Evolutionary conservation across 1,284 basidiomycete species (phyloP), one percentile per base, ranked within the genome.

Genomic region (Cutaneotrichosporon sp.): DNA sequence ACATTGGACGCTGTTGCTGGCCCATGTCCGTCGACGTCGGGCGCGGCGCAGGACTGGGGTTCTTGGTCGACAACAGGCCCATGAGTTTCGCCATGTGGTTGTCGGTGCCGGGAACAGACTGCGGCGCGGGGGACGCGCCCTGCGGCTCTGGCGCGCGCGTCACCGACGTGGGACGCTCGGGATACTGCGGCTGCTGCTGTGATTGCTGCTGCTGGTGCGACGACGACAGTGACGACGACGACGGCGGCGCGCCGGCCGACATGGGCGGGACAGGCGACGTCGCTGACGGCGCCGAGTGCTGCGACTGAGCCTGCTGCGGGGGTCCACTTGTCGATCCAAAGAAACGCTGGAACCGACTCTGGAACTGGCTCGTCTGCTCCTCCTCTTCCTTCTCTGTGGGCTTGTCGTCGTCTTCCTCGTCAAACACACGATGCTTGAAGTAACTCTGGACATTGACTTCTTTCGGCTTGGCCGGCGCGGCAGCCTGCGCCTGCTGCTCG

Each of bases 321-420:
- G 26, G 26, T 10, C 26, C 26, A 30, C 26, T 30, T 10, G 26
- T 34, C 8, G 37, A 26, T 22, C 60, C 61, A 49, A 74, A 74
- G 61, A 71, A 72, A 26, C 59, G 58, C 50, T 70, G 68, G 58
- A 74, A 74, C 1, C 72, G 65, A 51, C 65, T 68, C 22, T 58
- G 54, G 56, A 68, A 69, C 2, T 59, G 65, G 15, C 52, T 60
- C 2, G 54, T 45, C 42, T 48, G 36, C 36, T 54, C 42, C 8
- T 45, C 33, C 35, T 41, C 51, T n/a, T 56, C 35, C 36, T 59
- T 49, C 8, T 56, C 55, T 8, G 60, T 52, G 3, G 55, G 56
- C 37, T 59, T 54, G 12, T 51, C 58, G 14, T 37, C 50, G 14
- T 62, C 58, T n/a, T n/a, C n/a, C 34, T 56, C 49, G 22, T 56